Base-by-base conservation (phyloP, 2,329 filamentous ascomycete species). In the Trichoderma afroharzianum region DNA sequence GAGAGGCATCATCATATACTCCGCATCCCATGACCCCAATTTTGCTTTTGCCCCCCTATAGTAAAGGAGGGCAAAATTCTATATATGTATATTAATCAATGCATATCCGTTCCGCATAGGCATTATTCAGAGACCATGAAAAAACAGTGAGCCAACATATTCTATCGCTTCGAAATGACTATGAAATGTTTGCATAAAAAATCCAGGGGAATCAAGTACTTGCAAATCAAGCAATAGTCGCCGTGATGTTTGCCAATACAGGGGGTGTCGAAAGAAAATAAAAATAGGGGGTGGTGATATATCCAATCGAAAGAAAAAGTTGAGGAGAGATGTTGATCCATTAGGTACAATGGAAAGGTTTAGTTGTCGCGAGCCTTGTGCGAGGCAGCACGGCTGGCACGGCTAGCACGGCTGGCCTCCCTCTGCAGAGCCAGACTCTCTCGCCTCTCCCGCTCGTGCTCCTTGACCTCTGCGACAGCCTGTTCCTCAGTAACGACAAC, bases 401-500 rank as follows among this genome's bases (percentile, higher is more conserved):
- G 64, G 36, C 64, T 68, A 18, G 39, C 64, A n/a, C 32, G 55
- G 32, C 39, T 72, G 11, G 33, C 32, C 12, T 53, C 32, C 32
- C 68, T 66, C 58, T 71, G 21, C 26, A 53, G n/a, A 24, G 70
- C 74, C 55, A 72, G 74, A 64, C 76, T 79, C 21, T 74, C 64
- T 1, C 76, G 74, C 21, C 75, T 74, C 68, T 77, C 76, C 73
- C 76, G 77, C 63, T 78, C 77, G 3, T 71, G 68, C 33, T 77
- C 75, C 11, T 75, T 72, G 6, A 73, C 76, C 64, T 78, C 76
- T 55, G 67, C 72, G 15, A 75, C 62, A 24, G 76, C 76, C 39
- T 79, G 75, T 55, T 80, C 77, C 63, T 81, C 76, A 39, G 75
- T 77, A 50, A 77, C 76, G 1, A 72, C 67, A 26, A 77, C 75